phyloP scores from a whole-genome alignment of 2,329 filamentous ascomycete species.

The Xylaria polymorpha region DNA sequence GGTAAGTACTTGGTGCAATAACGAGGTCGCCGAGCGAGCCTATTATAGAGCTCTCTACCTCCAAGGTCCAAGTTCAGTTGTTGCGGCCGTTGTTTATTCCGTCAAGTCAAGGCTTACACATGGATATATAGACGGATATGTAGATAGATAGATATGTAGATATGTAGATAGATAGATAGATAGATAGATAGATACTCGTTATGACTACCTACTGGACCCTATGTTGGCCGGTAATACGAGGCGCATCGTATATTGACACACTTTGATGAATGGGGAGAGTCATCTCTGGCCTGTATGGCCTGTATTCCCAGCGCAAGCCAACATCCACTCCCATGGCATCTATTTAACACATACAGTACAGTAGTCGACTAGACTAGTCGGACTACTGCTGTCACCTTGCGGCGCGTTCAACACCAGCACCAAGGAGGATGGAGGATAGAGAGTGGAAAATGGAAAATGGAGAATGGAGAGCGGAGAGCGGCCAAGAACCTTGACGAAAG shows the following conservation, averaged over 20 bases:
- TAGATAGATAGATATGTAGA: no score
- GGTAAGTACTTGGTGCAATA: neutral
- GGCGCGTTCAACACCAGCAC: constrained; percentile 32
- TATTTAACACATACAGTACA: neutral
- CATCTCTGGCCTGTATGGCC: constrained; percentile 11
- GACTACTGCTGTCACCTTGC: constrained; percentile 26
- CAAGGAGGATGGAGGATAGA: constrained; percentile 10
- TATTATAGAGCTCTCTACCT: no score
- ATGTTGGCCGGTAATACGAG: constrained; percentile 19
- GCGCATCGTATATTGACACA: constrained; percentile 23
- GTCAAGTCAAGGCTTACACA: neutral
- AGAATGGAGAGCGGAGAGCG: neutral
- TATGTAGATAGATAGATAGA: no score
- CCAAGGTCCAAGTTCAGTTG: no score
- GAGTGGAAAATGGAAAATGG: no score
- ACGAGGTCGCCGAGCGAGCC: neutral
- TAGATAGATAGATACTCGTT: no score
- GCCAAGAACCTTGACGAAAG: constrained; percentile 27
- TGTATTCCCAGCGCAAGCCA: constrained; percentile 2
- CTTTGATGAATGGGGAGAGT: constrained; percentile 5
- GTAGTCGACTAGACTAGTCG: constrained; percentile 8
- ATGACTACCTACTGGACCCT: no score
- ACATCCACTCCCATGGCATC: neutral
- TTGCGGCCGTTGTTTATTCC: neutral
- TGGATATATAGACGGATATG: neutral